These are phyloP conservation scores for Amyloporia xantha DNA, from an alignment of 768 basidiomycete genomes.

Conservation along the genomic window DNA sequence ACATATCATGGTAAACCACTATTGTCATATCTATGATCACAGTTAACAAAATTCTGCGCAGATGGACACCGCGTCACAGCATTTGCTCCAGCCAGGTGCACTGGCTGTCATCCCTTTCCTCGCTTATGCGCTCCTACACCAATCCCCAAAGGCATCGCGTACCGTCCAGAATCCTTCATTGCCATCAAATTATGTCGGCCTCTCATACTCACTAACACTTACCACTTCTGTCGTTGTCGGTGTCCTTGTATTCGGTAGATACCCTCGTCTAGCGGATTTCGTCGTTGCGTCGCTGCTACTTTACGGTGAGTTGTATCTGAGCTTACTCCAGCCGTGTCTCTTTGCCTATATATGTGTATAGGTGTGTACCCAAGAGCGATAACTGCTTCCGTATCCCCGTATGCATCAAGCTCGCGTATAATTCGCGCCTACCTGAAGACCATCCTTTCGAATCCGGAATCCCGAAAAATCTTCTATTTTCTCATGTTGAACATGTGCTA, in stretches of 20 bases:
- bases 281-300: conserved; percentile 52
- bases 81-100: conserved; percentile 47
- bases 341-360: neutral
- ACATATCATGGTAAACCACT: conserved; percentile 48
- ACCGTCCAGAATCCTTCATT: conserved; percentile 36
- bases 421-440: conserved; percentile 77
- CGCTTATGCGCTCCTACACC: conserved; percentile 55
- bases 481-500: conserved; percentile 89
- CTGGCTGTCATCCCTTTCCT: conserved; percentile 56
- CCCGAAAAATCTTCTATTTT: conserved; percentile 95
- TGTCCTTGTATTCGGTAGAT: conserved; percentile 55
- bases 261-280: conserved; percentile 52
- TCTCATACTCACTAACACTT: conserved; percentile 52
- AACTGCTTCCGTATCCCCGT: conserved; percentile 11
- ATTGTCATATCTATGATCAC: conserved; percentile 17
- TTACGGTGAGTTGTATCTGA: conserved; percentile 47
- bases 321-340: neutral
- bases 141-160: conserved; percentile 45
- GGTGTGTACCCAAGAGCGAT: conserved; percentile 9
- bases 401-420: conserved; percentile 20
- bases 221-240: conserved; percentile 49
- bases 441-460: conserved; percentile 86
- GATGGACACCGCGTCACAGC: neutral
- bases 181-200: conserved; percentile 46
- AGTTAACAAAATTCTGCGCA: neutral